A percentile compares a stretch with the other conserved stretches of the same genome.
phyloP scores from a whole-genome alignment of 208 protist species.

The Crithidia expoeki region DNA sequence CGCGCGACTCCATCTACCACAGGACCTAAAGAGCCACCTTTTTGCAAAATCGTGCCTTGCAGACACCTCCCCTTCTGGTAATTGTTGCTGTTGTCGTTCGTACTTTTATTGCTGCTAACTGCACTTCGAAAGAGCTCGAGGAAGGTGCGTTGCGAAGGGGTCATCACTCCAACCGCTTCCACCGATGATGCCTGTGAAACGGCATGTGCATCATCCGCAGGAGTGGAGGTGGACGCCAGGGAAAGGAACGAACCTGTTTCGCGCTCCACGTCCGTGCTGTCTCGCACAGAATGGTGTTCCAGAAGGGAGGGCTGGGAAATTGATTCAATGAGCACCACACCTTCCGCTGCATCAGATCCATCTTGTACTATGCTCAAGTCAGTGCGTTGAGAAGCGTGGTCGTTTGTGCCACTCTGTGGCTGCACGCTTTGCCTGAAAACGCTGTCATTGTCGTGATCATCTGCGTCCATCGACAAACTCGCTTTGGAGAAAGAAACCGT shows the following conservation, averaged over 20 bases:
- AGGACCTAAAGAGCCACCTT: background rate
- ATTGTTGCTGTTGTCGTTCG: background rate
- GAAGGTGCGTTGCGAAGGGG: conserved; percentile 28
- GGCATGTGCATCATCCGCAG: background rate
- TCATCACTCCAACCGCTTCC: conserved; percentile 24
- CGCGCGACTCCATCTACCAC: conserved; percentile 2
- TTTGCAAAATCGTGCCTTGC: background rate
- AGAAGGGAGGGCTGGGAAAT: background rate
- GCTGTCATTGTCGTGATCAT: too few relatives aligned
- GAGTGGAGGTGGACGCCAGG: background rate
- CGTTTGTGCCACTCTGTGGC: too few relatives aligned
- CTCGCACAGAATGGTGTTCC: background rate
- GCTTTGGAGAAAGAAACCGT: background rate
- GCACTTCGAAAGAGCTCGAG: conserved; percentile 16
- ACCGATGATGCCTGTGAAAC: conserved; percentile 17
- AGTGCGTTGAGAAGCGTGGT: too few relatives aligned
- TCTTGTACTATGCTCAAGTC: background rate
- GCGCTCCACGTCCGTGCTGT: background rate
- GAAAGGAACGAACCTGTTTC: background rate
- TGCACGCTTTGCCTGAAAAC: too few relatives aligned
- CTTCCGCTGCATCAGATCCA: background rate
- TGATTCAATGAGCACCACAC: background rate
- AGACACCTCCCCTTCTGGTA: too few relatives aligned
- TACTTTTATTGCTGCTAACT: background rate
- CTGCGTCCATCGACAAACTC: background rate